Base-by-base conservation (phyloP, 1,284 basidiomycete species). In the Neotropicomus parvogracilis region DNA sequence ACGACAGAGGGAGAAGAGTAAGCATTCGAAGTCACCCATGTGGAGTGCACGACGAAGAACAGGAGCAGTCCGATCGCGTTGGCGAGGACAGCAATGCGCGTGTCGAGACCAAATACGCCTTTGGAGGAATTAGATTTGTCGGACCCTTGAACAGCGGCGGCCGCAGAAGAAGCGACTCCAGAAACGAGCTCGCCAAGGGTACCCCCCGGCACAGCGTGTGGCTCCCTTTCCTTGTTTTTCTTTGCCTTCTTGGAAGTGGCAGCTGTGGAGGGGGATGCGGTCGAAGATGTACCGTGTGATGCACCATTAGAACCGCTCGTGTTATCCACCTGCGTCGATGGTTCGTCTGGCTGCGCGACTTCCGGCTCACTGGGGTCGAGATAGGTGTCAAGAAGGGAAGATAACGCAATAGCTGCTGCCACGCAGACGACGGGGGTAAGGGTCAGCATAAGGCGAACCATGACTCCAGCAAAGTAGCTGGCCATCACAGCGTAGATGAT, bases 1-100 rank as follows among this genome's bases (percentile, higher is more conserved):
- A 99, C 97, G 53, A 99, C 95, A 21, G 95, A 98, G 1, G 97
- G 97, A 1, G 94, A 97, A 6, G 97, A 99, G 73, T 99, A 99
- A 0, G 97, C 95, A 52, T 77, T 83, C 24, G 93, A 86, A 1
- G 97, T 99, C 40, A 95, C 95, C 81, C 88, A 98, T 1, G 97
- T 99, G 74, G 93, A 98, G 72, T 99, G 97, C 58, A 90, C 73
- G 41, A 97, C 93, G 64, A 97, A 99, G 71, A 94, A 84, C 44
- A 85, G 67, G 40, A 98, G 81, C 74, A 98, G 77, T 54, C 82
- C 77, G 31, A 90, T 62, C n/a, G 91, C 78, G 64, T 91, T 88
- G 59, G 84, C 56, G 53, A 97, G 63, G 42, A 98, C 86, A 17
- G 83, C 68, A 39, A 89, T 59, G 46, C 95, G 88, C 4, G 87